A percentile compares a stretch with the other conserved stretches of the same genome.
Conservation (phyloP, 257 asterid species). For the Solanum sitiens region DNA sequence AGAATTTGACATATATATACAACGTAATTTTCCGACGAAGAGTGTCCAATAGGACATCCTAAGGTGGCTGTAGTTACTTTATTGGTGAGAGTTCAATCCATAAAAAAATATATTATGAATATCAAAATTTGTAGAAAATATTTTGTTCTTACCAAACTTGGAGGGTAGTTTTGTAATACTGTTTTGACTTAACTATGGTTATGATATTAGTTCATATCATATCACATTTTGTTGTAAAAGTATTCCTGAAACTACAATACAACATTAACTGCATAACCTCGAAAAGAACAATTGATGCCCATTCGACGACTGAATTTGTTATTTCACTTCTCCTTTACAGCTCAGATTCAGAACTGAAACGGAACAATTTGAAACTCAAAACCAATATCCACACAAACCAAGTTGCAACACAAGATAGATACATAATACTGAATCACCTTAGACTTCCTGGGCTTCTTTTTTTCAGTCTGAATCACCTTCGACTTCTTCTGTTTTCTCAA, state of each 20-base stretch:
- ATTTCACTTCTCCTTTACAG: not conserved
- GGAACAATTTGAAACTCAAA: not conserved
- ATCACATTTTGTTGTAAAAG: too few species aligned
- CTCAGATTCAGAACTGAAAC: not conserved
- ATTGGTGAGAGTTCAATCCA: too few species aligned
- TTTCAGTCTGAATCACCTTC: not conserved
- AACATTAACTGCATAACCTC: not conserved
- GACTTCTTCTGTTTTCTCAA: constrained; percentile 36
- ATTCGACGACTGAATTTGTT: not conserved
- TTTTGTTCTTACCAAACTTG: too few species aligned
- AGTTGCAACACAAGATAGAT: not conserved
- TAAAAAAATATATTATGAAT: too few species aligned
- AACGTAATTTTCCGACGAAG: too few species aligned
- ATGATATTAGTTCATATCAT: too few species aligned
- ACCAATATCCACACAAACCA: not conserved
- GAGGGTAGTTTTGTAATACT: too few species aligned
- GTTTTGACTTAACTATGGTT: too few species aligned
- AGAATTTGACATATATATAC: too few species aligned
- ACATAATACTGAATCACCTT: not conserved
- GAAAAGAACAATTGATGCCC: not conserved
- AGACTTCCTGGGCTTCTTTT: constrained; percentile 11
- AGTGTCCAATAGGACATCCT: too few species aligned
- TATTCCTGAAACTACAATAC: not conserved
- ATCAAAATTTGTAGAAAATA: too few species aligned
- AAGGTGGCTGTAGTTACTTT: too few species aligned